Conservation (phyloP, 2,329 filamentous ascomycete genomes). For the Orbilia javanica region DNA sequence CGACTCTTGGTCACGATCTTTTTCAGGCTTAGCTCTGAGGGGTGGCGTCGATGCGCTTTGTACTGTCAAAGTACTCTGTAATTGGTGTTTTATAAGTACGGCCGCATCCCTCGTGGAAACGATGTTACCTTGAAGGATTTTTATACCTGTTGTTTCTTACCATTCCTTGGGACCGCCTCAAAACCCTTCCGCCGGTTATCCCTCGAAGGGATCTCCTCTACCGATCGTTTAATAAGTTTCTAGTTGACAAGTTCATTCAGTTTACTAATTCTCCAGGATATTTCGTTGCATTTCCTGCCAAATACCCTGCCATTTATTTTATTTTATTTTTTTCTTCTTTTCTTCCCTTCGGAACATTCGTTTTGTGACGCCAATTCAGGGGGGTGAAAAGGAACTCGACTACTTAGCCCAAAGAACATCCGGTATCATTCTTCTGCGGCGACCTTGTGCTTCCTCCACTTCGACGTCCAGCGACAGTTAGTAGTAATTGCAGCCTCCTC, state of each 20-base stretch:
- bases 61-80: slow-evolving; percentile 30
- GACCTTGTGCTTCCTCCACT: neutral
- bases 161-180: slow-evolving; percentile 12
- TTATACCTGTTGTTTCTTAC: slow-evolving; percentile 25
- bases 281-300: neutral
- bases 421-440: slow-evolving; percentile 20
- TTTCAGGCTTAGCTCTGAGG: slow-evolving; percentile 36
- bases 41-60: slow-evolving; percentile 46
- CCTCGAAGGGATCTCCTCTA: slow-evolving; percentile 37
- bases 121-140: slow-evolving; percentile 13
- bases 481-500: neutral
- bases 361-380: slow-evolving; percentile 28
- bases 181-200: slow-evolving; percentile 12
- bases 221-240: slow-evolving; percentile 18
- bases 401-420: slow-evolving; percentile 22
- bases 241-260: neutral
- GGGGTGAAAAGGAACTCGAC: slow-evolving; percentile 15
- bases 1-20: slow-evolving; percentile 29
- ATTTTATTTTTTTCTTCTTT: slow-evolving; percentile 5
- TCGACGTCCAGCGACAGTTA: slow-evolving; percentile 22
- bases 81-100: slow-evolving; percentile 46
- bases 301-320: slow-evolving; percentile 24
- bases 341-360: slow-evolving; percentile 34
- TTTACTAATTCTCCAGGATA: slow-evolving; percentile 23
- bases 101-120: slow-evolving; percentile 15